Percentiles rank a stretch among this genome's conserved stretches.
phyloP scores from a whole-genome alignment of 1,284 basidiomycete genomes.

The Rhodotorula sp. region DNA sequence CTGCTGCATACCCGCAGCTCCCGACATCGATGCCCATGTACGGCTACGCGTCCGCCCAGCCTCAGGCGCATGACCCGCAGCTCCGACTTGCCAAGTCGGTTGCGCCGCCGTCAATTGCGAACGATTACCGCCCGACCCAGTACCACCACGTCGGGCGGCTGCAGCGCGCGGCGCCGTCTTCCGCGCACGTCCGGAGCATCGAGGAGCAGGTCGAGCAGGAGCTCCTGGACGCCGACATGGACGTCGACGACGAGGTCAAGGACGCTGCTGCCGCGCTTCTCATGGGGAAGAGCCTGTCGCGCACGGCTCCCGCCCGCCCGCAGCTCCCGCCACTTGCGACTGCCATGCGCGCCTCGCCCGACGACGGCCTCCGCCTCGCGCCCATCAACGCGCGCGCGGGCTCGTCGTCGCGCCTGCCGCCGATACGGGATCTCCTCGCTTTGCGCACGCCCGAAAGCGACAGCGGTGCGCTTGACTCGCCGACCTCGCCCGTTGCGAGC shows the following conservation, averaged over 20 bases:
- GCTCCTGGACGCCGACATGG: conserved; percentile 20
- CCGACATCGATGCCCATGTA: conserved; percentile 14
- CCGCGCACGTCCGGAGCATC: not conserved
- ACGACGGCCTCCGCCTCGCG: not conserved
- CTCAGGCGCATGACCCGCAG: conserved; percentile 7
- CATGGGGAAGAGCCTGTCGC: conserved; percentile 9
- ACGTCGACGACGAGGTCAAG: conserved; percentile 34
- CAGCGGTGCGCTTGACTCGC: conserved; percentile 2
- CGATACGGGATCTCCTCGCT: conserved; percentile 14
- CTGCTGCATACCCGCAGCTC: not conserved
- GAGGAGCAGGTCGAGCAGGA: conserved; percentile 5
- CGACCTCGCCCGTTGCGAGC: conserved; percentile 3
- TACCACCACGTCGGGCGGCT: conserved; percentile 36
- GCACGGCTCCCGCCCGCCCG: conserved; percentile 1
- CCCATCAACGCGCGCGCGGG: not conserved
- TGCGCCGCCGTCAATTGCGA: conserved; percentile 33
- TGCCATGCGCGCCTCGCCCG: not conserved
- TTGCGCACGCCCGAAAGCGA: not conserved
- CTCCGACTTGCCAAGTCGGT: conserved; percentile 32
- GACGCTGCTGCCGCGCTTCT: conserved; percentile 29
- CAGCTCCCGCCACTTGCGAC: conserved; percentile 16
- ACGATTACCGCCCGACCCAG: conserved; percentile 32
- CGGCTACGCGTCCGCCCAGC: not conserved
- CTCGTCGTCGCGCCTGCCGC: conserved; percentile 9
- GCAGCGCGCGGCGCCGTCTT: conserved; percentile 30